Evolutionary conservation across 306 rosid species (phyloP), one percentile per base, ranked within the genome.

Genomic region (Hippophae tibetana): DNA sequence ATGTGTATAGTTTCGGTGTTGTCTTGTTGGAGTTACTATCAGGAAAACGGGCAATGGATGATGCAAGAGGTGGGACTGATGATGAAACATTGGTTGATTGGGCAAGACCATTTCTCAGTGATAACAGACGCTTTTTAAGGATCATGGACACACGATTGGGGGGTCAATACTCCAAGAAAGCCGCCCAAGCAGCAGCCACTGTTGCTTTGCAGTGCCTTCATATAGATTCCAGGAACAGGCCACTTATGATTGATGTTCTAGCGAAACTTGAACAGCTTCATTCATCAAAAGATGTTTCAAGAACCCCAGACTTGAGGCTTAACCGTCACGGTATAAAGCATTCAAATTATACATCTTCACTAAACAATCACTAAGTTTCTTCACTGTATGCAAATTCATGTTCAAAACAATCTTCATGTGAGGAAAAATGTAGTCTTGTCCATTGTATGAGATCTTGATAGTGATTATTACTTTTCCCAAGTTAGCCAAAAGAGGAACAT

Each of bases 1-100:
- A 90, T 62, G 96, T 90, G 53, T 90, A 87, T 80, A 81, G 95
- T 74, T 90, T 90, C 12, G 98, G 98, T 0, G 96, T 90, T 0
- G 87, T 90, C 49, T 49, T 87, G 62, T 69, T 90, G 57, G 98
- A 90, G 75, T 63, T 90, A 45, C 80, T 90, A 45, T 73, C 95
- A 1, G 96, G 98, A 69, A 78, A 78, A 57, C 79, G 84, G 6
- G 95, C 79, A 52, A 51, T 80, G 53, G 87, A 78, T 14, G 81
- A 71, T 0, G 86, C 81, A 6, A 77, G 58, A 52, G 68, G 61
- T 2, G 84, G 80, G 45, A 61, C 51, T 59, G 69, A 68, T 0
- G 89, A 83, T 31, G 92, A 90, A 63, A 83, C 87, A 43, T 72
- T 90, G 58, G 98, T 90, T 12, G 86, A 87, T 57, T 85, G 96